Evolutionary conservation across 1,284 basidiomycete species (phyloP).

Genomic region (Salmacisia buchloeana): DNA sequence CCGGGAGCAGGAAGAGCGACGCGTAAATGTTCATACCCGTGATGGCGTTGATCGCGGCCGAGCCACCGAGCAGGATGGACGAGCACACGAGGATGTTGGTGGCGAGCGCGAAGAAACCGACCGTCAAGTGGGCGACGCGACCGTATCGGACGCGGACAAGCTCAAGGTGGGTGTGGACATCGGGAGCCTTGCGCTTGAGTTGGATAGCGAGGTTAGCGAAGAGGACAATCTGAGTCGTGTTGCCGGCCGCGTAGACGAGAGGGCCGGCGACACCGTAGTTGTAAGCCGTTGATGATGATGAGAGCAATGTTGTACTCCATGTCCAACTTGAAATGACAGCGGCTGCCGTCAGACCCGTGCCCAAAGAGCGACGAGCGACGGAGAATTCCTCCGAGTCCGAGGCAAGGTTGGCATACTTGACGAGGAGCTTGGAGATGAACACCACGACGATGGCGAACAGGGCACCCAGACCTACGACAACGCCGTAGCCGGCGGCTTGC

Average conservation of each 20-base stretch:
- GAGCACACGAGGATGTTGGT: constrained; percentile 42
- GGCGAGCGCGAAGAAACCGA: constrained; percentile 40
- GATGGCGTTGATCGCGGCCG: constrained; percentile 36
- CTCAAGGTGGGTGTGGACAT: constrained; percentile 40
- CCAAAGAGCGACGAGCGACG: constrained; percentile 13
- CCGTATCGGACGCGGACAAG: constrained; percentile 34
- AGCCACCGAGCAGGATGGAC: constrained; percentile 32
- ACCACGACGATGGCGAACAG: constrained; percentile 42
- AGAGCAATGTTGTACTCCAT: constrained; percentile 11
- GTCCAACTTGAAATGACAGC: constrained; percentile 13
- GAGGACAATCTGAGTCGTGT: constrained; percentile 25
- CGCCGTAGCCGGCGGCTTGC: constrained; percentile 19
- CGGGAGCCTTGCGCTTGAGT: constrained; percentile 35
- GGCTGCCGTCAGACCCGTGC: constrained; percentile 9
- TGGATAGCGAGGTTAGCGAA: constrained; percentile 41
- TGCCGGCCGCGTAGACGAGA: constrained; percentile 34
- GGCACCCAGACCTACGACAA: constrained; percentile 42
- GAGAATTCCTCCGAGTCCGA: constrained; percentile 20
- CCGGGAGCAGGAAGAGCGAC: constrained; percentile 30
- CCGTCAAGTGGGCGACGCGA: constrained; percentile 30
- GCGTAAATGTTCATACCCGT: constrained; percentile 38
- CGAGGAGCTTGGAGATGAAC: constrained; percentile 17
- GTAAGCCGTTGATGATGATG: constrained; percentile 33
- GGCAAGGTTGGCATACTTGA: constrained; percentile 14
- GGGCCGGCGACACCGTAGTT: constrained; percentile 40